A percentile compares a stretch with the other conserved stretches of the same genome.
These are phyloP conservation scores for Ophiosphaerella narmari DNA, from an alignment of 2,329 filamentous ascomycete species.

Conservation along the genomic window DNA sequence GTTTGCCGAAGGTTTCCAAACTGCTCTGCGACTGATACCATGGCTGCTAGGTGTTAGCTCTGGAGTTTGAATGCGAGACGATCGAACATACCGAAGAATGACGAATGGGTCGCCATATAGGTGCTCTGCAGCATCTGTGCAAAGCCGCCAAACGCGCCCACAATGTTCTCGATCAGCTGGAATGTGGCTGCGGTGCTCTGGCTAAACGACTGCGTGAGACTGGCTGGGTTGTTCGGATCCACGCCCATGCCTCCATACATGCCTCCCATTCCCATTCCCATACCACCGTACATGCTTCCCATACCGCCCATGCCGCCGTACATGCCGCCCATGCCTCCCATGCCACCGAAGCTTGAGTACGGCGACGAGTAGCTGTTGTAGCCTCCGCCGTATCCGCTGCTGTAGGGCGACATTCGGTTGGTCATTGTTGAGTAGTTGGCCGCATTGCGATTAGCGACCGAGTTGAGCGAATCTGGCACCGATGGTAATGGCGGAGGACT, in stretches of 20 bases:
- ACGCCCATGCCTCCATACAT: slow-evolving; percentile 57
- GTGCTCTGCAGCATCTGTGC: slow-evolving; percentile 99
- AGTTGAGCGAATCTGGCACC: slow-evolving; percentile 75
- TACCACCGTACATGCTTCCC: slow-evolving; percentile 40
- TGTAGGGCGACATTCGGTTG: slow-evolving; percentile 58
- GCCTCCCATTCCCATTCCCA: slow-evolving; percentile 47
- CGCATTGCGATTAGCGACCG: slow-evolving; percentile 85
- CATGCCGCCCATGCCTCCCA: slow-evolving; percentile 54
- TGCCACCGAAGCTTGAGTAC: slow-evolving; percentile 58
- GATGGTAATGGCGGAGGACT: slow-evolving; percentile 74
- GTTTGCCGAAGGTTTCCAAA: slow-evolving; percentile 93
- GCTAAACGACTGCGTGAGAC: slow-evolving; percentile 91
- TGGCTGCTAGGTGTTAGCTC: slow-evolving; percentile 59
- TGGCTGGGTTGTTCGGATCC: slow-evolving; percentile 85
- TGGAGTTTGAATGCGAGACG: neutral
- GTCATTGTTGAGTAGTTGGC: slow-evolving; percentile 75
- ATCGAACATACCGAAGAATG: slow-evolving; percentile 81
- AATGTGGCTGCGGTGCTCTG: slow-evolving; percentile 96
- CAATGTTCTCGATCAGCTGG: slow-evolving; percentile 96
- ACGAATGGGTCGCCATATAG: slow-evolving; percentile 99
- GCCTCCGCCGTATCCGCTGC: slow-evolving; percentile 53
- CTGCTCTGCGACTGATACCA: slow-evolving; percentile 98
- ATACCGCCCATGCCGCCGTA: slow-evolving; percentile 47
- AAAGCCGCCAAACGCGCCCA: slow-evolving; percentile 95
- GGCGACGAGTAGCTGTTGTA: slow-evolving; percentile 61